phyloP scores from a whole-genome alignment of 2,329 filamentous ascomycete genomes.

The Aaosphaeria arxii region DNA sequence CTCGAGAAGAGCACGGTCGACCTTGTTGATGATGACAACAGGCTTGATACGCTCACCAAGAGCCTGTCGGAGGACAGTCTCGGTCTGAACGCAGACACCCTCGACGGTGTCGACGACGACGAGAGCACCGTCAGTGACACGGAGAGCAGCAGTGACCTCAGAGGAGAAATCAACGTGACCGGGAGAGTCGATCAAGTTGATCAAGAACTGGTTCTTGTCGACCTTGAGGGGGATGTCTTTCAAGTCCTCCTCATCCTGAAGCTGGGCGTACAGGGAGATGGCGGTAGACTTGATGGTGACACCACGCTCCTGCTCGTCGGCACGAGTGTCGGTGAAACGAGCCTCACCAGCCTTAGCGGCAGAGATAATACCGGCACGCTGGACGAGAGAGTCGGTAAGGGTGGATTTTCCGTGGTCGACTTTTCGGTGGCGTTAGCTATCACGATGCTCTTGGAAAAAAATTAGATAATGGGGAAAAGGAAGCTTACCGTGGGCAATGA shows the following conservation, averaged over 20 bases:
- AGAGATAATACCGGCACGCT: slow-evolving; percentile 99
- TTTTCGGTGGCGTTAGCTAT: slow-evolving; percentile 33
- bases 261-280: slow-evolving; percentile 92
- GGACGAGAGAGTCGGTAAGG: slow-evolving; percentile 97
- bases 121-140: slow-evolving; percentile 99
- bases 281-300: slow-evolving; percentile 99
- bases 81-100: slow-evolving; percentile 99
- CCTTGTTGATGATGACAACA: slow-evolving; percentile 99
- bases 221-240: slow-evolving; percentile 93
- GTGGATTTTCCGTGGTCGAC: slow-evolving; percentile 99
- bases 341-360: slow-evolving; percentile 94
- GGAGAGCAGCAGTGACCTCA: slow-evolving; percentile 97
- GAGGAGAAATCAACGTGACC: slow-evolving; percentile 99
- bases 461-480: slow-evolving; percentile 4
- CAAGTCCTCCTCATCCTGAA: slow-evolving; percentile 78
- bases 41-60: slow-evolving; percentile 99
- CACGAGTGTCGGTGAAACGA: slow-evolving; percentile 93
- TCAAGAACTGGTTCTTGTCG: slow-evolving; percentile 94
- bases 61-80: slow-evolving; percentile 98
- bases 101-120: slow-evolving; percentile 99
- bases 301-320: slow-evolving; percentile 98
- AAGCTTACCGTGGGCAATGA: slow-evolving; percentile 88
- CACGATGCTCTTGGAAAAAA: slow-evolving; percentile 1
- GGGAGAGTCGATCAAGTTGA: slow-evolving; percentile 99
- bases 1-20: slow-evolving; percentile 98